Base-by-base conservation (phyloP, 768 basidiomycete species). In the Cantharellus anzutake region DNA sequence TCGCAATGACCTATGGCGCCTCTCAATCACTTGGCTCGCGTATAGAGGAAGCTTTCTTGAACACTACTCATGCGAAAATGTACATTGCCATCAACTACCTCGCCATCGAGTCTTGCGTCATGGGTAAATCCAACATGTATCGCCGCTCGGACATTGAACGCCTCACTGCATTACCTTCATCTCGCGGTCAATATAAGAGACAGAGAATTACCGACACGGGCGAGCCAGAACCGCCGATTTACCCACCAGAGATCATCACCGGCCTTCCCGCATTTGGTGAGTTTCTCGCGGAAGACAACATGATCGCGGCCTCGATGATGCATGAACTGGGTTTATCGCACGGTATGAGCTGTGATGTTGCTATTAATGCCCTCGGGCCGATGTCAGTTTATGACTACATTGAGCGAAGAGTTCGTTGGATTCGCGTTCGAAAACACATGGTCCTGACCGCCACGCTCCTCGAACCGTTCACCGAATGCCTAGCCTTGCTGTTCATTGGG, bases 41-140 rank as follows among this genome's bases (percentile, higher is more conserved):
- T 62, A 74, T 98, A 37, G 96, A 99, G 72, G 86, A 90, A 62
- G 90, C 88, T 0, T 99, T 94, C 70, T 73, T 99, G 60, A 97
- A 97, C 69, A 94, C 92, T 3, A 97, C 90, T 62, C 96, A 98
- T 66, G 90, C 94, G 35, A 98, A 93, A 71, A 92, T 97, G 86
- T 97, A 98, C 66, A 77, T 97, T 58, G 92, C 91, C 5, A 89
- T 97, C 68, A 93, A 94, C 71, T 79, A 84, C 0, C 73, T 86
- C 52, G 88, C 86, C 5, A 72, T 92, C 50, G 94, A 96, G 59
- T 94, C 92, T 1, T 99, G 96, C 66, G 91, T 98, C 3, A 84
- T 96, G 61, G 96, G 96, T 63, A 99, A 99, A 72, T 94, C 91
- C 44, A 92, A 91, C 69, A 68, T 99, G 56, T 98, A 92, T 70